Evolutionary conservation across 2,329 filamentous ascomycete genomes (phyloP), one percentile per base, ranked within the genome.

Genomic region (Alternaria hordeiaustralica): DNA sequence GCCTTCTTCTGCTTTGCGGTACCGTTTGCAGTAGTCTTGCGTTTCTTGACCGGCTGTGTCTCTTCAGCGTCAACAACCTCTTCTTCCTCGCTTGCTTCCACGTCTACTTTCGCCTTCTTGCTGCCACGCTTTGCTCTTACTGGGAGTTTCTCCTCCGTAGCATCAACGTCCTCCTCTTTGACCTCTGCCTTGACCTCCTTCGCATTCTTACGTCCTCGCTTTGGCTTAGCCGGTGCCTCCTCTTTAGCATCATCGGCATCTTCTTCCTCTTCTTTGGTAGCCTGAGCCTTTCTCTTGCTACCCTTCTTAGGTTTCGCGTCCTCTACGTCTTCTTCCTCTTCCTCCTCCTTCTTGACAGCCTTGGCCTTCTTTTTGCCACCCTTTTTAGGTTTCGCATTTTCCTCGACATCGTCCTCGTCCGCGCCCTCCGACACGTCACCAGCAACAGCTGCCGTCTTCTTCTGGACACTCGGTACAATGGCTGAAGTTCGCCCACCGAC

Each of bases 401-500:
- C 67, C 20, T 75, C 72, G 5, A 64, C 67, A 8, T 71, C 69
- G 11, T 72, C 73, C 3, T 63, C 67, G 25, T 70, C 69, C 21
- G 64, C 67, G n/a, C 72, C 75, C 28, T 78, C 80, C 25, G 79
- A 80, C n/a, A 84, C 75, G 63, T 87, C 87, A 6, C 84, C 87
- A 18, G 86, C 84, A 15, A 88, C 86, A 30, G 84, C 82, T 2
- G 85, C 87, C 3, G 87, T 89, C 84, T 97, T 97, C 84, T 94
- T 97, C 82, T 98, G 96, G 26, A 96, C 82, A 12, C 85, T 88
- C 0, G 94, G 94, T 0, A 96, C 93, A 56, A 95, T 91, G 51
- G 94, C 97, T 74, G 93, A 97, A 4, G 96, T 98, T 49, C 96
- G 85, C 2, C 95, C 94, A 0, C 95, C 95, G 0, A 98, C 95